Evolutionary conservation across 2,329 filamentous ascomycete species (phyloP).

Genomic region (Chaetomium sp.): DNA sequence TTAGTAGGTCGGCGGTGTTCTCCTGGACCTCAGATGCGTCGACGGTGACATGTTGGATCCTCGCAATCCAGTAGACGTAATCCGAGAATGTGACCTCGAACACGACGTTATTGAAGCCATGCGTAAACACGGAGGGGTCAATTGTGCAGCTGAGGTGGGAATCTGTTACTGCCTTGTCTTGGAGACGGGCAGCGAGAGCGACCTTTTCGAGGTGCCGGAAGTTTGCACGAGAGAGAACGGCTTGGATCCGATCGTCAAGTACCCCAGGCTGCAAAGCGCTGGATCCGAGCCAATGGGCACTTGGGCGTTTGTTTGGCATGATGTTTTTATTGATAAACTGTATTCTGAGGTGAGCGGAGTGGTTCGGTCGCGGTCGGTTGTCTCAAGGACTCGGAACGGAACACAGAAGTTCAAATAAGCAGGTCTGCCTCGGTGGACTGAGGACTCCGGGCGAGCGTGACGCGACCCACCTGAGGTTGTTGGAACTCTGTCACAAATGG

Average conservation of each 20-base stretch:
- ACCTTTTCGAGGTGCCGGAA: background rate
- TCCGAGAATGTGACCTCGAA: constrained; percentile 26
- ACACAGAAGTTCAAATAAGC: no score
- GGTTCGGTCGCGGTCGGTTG: no score
- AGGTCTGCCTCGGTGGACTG: no score
- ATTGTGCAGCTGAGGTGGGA: background rate
- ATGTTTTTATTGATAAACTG: background rate
- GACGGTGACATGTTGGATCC: constrained; percentile 17
- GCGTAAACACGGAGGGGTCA: background rate
- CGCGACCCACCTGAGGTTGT: no score
- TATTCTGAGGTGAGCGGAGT: no score
- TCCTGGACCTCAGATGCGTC: background rate
- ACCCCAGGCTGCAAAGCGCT: background rate
- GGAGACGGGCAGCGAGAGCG: background rate
- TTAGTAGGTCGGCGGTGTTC: background rate
- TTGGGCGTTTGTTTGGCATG: background rate
- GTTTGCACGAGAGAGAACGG: background rate
- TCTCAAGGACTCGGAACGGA: no score
- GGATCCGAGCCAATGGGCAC: background rate
- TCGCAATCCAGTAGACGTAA: constrained; percentile 23
- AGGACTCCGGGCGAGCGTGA: no score
- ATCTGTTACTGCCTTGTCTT: background rate
- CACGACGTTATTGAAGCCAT: constrained; percentile 24
- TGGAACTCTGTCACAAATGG: no score
- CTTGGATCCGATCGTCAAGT: background rate